Evolutionary conservation across 106 monocot species (phyloP).

Genomic region (Phalaenopsis equestris): DNA sequence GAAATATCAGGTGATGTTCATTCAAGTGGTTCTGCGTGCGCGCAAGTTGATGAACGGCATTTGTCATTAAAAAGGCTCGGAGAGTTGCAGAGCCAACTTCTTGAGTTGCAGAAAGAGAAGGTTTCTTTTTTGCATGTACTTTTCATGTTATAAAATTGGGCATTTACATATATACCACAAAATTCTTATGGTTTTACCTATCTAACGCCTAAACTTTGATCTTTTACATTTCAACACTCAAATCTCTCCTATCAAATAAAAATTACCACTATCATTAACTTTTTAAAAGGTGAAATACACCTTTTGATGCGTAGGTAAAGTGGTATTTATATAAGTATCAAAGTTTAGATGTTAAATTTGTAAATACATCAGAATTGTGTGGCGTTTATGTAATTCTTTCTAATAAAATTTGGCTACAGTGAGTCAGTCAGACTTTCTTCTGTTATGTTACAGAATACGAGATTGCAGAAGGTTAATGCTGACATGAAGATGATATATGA

Average conservation of each 20-base stretch:
- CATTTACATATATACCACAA: too few relatives aligned
- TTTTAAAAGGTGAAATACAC: too few relatives aligned
- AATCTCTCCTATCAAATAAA: too few relatives aligned
- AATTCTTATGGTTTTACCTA: too few relatives aligned
- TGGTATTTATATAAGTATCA: too few relatives aligned
- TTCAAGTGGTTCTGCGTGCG: constrained; percentile 15
- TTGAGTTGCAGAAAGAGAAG: constrained; percentile 82
- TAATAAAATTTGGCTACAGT: background rate
- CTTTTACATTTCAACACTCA: too few relatives aligned
- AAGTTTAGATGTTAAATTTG: too few relatives aligned
- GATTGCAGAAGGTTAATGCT: constrained; percentile 51
- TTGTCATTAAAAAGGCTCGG: constrained; percentile 54
- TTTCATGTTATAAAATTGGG: background rate
- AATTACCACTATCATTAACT: too few relatives aligned
- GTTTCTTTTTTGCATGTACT: constrained; percentile 9
- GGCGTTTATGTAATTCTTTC: too few relatives aligned
- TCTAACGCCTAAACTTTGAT: too few relatives aligned
- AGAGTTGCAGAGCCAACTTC: constrained; percentile 56
- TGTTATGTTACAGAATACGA: constrained; percentile 42
- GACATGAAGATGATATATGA: constrained; percentile 49
- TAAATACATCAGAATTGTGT: too few relatives aligned
- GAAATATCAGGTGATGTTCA: constrained; percentile 52
- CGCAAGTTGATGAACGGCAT: constrained; percentile 54
- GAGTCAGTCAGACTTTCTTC: constrained; percentile 4
- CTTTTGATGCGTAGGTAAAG: too few relatives aligned